Evolutionary conservation across 192 early-diverging fungal genomes (phyloP).

Genomic region (Glomus cerebriforme): DNA sequence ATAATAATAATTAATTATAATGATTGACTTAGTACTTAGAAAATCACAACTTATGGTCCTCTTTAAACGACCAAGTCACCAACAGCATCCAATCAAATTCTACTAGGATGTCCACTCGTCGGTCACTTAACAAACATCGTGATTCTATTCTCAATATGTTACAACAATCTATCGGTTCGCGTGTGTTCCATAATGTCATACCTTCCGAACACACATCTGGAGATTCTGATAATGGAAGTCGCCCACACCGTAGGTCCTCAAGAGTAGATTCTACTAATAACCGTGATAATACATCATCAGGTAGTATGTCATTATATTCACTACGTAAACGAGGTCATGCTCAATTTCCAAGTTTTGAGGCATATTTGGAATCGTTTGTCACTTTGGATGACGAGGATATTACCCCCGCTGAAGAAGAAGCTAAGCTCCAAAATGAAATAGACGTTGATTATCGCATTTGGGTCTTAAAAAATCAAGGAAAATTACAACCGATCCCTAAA

Average conservation of each 20-base stretch:
- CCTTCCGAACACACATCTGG: constrained; percentile 24
- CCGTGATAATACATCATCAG: neutral
- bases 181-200: constrained; percentile 11
- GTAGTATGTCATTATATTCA: constrained; percentile 1
- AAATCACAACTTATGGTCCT: constrained; percentile 51
- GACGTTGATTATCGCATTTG: constrained; percentile 47
- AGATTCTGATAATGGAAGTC: neutral
- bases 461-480: constrained; percentile 46
- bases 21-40: constrained; percentile 39
- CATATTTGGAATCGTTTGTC: constrained; percentile 57
- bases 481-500: constrained; percentile 38
- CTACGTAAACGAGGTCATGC: constrained; percentile 36
- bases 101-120: constrained; percentile 47
- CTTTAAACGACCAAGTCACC: constrained; percentile 48
- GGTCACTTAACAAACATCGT: constrained; percentile 44
- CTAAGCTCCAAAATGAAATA: constrained; percentile 42
- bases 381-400: constrained; percentile 66
- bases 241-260: constrained; percentile 24
- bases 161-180: constrained; percentile 42
- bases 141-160: constrained; percentile 50
- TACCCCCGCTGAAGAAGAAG: constrained; percentile 47
- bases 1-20: neutral
- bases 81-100: constrained; percentile 40
- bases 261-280: constrained; percentile 11
- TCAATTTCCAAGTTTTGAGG: constrained; percentile 44